Evolutionary conservation across 768 basidiomycete genomes (phyloP), one percentile per base, ranked within the genome.

Genomic region (Leccinum truebloodii): DNA sequence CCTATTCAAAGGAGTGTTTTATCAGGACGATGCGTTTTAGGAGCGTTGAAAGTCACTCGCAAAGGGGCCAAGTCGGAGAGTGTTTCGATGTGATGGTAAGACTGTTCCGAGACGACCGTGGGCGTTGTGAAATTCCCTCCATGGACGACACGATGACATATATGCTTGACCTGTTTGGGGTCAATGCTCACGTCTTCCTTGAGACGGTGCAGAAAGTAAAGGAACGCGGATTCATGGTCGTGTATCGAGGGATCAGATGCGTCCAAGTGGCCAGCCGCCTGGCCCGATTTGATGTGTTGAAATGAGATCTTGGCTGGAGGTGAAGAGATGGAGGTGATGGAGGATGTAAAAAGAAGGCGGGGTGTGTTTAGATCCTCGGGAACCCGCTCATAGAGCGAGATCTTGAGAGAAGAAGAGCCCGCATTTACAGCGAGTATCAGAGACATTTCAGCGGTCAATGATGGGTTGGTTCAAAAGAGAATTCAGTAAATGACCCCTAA

Each of bases 121-220:
- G 92, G 89, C 30, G 84, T 79, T n/a, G 77, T 76, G 65, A 88
- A 90, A 50, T 86, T 83, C 3, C 94, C 94, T 3, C 95, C 95
- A 65, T 96, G 95, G 1, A 97, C 95, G 48, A 95, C 88, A 39
- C 87, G 83, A 69, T 91, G 89, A 64, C 88, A 87, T n/a, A 89
- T 77, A 59, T 84, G 76, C 6, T 68, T 71, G 61, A 92, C 82
- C 5, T 77, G 64, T 20, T 68, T 66, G 4, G 67, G 65, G 58
- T 84, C 78, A 48, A 86, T 77, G 49, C 75, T 73, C 1, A 75
- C 73, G 22, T 80, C 77, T 6, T 68, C 54, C 58, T 78, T 67
- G 34, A 89, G 74, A 59, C 74, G 73, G 22, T 79, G 68, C 20
- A 91, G 74, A 70, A 90, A 88, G 66, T 84, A 79, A 14, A 74